Conservation (phyloP, 768 basidiomycete species). For the Termitomyces sp. region DNA sequence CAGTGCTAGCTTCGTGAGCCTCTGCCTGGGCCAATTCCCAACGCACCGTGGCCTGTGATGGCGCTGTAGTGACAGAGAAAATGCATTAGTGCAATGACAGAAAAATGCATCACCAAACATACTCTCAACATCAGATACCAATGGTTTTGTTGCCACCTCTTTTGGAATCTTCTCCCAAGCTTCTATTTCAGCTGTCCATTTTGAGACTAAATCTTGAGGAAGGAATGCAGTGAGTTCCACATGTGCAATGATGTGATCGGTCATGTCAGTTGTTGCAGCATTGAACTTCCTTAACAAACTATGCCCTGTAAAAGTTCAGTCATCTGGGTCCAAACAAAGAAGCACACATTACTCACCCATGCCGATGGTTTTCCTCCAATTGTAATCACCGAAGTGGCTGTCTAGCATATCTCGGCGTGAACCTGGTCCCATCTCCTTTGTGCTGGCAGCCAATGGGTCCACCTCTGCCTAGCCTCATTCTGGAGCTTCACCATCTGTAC, state of each 20-base stretch:
- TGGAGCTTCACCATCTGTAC: too few species aligned
- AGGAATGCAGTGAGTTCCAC: slow-evolving; percentile 1
- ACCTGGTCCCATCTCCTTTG: too few species aligned
- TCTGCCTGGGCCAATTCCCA: slow-evolving; percentile 7
- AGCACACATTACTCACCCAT: neutral
- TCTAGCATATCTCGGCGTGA: too few species aligned
- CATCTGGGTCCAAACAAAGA: too few species aligned
- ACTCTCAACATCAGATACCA: slow-evolving; percentile 5
- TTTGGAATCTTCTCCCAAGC: slow-evolving; percentile 13
- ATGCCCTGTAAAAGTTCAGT: slow-evolving; percentile 5
- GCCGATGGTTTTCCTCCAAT: neutral
- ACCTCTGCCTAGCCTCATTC: too few species aligned
- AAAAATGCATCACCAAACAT: neutral
- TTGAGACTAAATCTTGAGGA: neutral
- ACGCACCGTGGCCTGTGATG: neutral
- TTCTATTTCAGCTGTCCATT: slow-evolving; percentile 8
- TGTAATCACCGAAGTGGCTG: too few species aligned
- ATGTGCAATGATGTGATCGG: slow-evolving; percentile 8
- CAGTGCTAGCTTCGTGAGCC: slow-evolving; percentile 7
- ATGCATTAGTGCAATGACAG: neutral
- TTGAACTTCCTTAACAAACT: too few species aligned
- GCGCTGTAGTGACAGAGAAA: neutral
- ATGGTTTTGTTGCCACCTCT: slow-evolving; percentile 4
- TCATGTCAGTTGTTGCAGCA: neutral
- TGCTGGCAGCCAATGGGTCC: too few species aligned